These are phyloP conservation scores for Oryza glaberrima DNA, from an alignment of 176 grass and related monocot genomes.

Conservation along the genomic window DNA sequence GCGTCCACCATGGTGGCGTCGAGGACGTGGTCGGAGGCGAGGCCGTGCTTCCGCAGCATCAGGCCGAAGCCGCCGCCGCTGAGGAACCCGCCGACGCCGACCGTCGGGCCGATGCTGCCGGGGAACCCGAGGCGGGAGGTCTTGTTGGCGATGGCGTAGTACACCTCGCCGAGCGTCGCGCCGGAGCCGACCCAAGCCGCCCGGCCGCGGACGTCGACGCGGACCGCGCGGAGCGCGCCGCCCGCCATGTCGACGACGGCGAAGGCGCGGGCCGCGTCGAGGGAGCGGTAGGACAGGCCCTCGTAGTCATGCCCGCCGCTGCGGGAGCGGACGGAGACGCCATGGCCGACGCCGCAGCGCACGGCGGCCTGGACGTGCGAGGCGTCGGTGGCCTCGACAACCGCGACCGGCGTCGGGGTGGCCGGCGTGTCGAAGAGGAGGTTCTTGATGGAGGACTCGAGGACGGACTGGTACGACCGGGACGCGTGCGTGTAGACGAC, in stretches of 20 bases:
- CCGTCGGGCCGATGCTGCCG: conserved; percentile 51
- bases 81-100: conserved; percentile 55
- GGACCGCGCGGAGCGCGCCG: conserved; percentile 26
- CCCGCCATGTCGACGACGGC: conserved; percentile 48
- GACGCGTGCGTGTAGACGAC: conserved; percentile 38
- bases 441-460: conserved; percentile 66
- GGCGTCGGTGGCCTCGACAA: conserved; percentile 40
- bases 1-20: conserved; percentile 59
- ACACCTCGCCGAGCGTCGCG: conserved; percentile 69
- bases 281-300: conserved; percentile 67
- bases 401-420: conserved; percentile 56
- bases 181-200: conserved; percentile 69
- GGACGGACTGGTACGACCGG: conserved; percentile 41
- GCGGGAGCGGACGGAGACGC: conserved; percentile 45
- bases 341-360: conserved; percentile 45
- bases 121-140: conserved; percentile 48
- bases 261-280: conserved; percentile 24
- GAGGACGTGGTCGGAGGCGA: conserved; percentile 45
- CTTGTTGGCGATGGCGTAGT: conserved; percentile 53
- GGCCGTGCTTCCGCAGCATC: conserved; percentile 51
- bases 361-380: conserved; percentile 60
- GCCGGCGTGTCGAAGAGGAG: conserved; percentile 52
- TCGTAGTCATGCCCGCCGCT: conserved; percentile 86
- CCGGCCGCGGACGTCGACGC: conserved; percentile 20
- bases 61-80: conserved; percentile 54